phyloP scores from a whole-genome alignment of 202 grass and related monocot genomes.

The Schoenoplectus triqueter region DNA sequence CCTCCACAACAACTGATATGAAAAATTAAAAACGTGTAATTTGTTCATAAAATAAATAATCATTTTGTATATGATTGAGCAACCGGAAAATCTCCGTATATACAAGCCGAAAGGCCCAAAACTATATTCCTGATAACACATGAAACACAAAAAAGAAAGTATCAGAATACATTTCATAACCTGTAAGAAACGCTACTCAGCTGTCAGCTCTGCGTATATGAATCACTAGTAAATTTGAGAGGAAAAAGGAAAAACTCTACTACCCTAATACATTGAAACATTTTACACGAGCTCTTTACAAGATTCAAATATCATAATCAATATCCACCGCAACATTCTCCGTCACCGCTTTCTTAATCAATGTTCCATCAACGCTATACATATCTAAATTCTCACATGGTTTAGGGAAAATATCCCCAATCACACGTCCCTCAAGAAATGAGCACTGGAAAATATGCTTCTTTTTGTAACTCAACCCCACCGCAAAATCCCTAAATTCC shows the following conservation, averaged over 20 bases:
- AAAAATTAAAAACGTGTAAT: no score
- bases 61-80: background rate
- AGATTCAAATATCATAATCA: constrained; percentile 71
- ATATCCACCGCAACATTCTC: constrained; percentile 61
- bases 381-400: constrained; percentile 81
- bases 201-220: background rate
- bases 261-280: constrained; percentile 19
- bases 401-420: constrained; percentile 63
- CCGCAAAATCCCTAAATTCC: constrained; percentile 71
- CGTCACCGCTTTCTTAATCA: constrained; percentile 50
- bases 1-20: no score
- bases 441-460: constrained; percentile 92
- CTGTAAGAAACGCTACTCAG: constrained; percentile 20
- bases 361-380: constrained; percentile 52
- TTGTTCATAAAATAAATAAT: no score
- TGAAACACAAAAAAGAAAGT: background rate
- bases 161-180: constrained; percentile 13
- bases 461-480: constrained; percentile 92
- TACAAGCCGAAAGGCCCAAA: constrained; percentile 34
- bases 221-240: constrained; percentile 27
- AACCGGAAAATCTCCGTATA: constrained; percentile 25
- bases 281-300: constrained; percentile 23
- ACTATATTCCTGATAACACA: constrained; percentile 27
- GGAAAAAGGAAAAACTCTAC: constrained; percentile 12
- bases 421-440: constrained; percentile 59